These are phyloP conservation scores for Calonectria crousiana DNA, from an alignment of 2,329 filamentous ascomycete genomes.

Conservation along the genomic window DNA sequence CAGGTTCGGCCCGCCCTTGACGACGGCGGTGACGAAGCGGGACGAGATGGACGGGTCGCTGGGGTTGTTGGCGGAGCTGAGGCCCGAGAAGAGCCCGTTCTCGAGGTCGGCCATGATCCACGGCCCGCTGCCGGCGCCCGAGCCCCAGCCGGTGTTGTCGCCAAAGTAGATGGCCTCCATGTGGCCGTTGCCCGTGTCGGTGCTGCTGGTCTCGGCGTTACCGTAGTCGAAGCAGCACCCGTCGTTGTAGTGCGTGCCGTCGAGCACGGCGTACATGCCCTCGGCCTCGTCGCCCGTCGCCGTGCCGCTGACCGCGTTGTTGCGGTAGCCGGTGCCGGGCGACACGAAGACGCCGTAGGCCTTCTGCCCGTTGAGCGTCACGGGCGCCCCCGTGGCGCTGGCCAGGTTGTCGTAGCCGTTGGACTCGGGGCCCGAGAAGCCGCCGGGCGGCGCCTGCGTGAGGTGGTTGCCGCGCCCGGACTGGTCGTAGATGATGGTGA, in stretches of 20 bases:
- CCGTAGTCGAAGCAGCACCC: constrained; percentile 70
- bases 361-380: constrained; percentile 70
- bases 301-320: constrained; percentile 63
- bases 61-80: constrained; percentile 58
- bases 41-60: constrained; percentile 63
- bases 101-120: constrained; percentile 80
- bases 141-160: constrained; percentile 65
- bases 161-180: constrained; percentile 80
- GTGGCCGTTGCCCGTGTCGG: constrained; percentile 70
- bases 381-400: constrained; percentile 69
- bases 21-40: constrained; percentile 67
- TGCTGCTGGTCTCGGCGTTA: constrained; percentile 65
- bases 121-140: constrained; percentile 69
- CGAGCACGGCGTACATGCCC: constrained; percentile 71
- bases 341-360: constrained; percentile 74
- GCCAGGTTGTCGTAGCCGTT: constrained; percentile 72
- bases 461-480: constrained; percentile 73
- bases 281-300: constrained; percentile 67
- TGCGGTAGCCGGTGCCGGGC: constrained; percentile 73
- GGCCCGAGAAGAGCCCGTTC: constrained; percentile 73
- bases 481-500: constrained; percentile 75
- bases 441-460: constrained; percentile 68
- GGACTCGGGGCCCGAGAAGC: constrained; percentile 67
- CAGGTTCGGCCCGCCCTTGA: constrained; percentile 68
- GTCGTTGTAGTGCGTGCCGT: constrained; percentile 70